phyloP scores from a whole-genome alignment of 148 eudicot species.

The Persicaria tinctoria region DNA sequence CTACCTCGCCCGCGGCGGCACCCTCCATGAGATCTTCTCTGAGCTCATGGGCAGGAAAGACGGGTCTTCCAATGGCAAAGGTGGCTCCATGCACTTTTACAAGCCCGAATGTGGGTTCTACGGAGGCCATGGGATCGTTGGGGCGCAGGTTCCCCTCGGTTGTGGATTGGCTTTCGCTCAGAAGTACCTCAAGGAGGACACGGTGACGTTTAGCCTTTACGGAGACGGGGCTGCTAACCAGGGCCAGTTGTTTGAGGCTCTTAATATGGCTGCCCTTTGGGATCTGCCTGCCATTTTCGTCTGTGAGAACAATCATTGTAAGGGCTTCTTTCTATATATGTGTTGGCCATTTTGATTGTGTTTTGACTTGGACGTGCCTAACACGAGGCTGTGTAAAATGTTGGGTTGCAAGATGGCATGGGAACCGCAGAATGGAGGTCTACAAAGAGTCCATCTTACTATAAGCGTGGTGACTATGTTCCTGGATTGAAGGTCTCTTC shows the following conservation, averaged over 20 bases:
- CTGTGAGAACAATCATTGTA: conserved; percentile 94
- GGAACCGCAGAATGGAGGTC: conserved; percentile 98
- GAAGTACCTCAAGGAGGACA: conserved; percentile 77
- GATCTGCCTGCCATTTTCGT: conserved; percentile 88
- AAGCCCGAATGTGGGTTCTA: conserved; percentile 68
- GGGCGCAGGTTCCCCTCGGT: conserved; percentile 88
- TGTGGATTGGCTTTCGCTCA: conserved; percentile 86
- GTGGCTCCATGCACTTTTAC: conserved; percentile 98
- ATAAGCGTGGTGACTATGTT: conserved; percentile 97
- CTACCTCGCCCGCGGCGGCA: conserved; percentile 68
- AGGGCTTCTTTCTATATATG: conserved; percentile 1
- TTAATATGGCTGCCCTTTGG: conserved; percentile 95
- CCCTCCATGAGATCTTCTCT: conserved; percentile 39
- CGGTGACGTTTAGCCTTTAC: conserved; percentile 61
- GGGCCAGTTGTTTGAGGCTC: conserved; percentile 88
- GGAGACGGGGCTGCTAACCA: conserved; percentile 99
- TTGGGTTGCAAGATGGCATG: conserved; percentile 71
- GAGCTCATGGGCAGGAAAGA: conserved; percentile 73
- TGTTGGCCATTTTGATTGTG: neutral
- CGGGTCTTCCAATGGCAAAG: conserved; percentile 86
- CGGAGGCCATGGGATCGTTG: conserved; percentile 97
- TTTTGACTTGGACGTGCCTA: neutral
- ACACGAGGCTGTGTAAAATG: neutral
- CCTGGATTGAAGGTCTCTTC: conserved; percentile 83
- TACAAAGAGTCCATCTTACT: conserved; percentile 86